Evolutionary conservation across 1,139 yeast species (phyloP).

Genomic region (Debaryomyces fabryi): DNA sequence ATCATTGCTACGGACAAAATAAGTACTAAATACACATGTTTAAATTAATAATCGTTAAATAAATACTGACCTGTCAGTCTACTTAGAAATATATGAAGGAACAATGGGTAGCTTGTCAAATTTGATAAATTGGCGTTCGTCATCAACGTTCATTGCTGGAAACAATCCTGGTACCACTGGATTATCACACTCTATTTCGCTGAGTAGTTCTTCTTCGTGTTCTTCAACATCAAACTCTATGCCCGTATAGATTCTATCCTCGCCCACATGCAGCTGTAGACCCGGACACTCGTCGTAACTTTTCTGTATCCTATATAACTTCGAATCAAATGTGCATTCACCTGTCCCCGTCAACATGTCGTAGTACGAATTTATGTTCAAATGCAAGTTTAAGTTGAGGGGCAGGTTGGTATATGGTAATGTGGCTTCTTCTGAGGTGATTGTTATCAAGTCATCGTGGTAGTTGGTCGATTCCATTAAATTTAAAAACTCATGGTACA

Average conservation of each 20-base stretch:
- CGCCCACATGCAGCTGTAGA: not conserved
- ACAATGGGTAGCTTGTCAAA: constrained; percentile 34
- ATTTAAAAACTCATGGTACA: constrained; percentile 35
- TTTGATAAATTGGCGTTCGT: constrained; percentile 26
- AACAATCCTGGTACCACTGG: constrained; percentile 40
- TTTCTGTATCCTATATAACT: not conserved
- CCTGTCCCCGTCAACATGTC: constrained; percentile 11
- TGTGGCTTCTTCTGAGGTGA: constrained; percentile 10
- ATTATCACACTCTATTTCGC: constrained; percentile 13
- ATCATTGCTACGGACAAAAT: not conserved
- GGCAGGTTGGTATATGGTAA: not conserved
- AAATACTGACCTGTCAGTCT: constrained; percentile 11
- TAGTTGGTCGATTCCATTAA: constrained; percentile 31
- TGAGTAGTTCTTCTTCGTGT: not conserved
- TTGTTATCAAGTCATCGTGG: constrained; percentile 20
- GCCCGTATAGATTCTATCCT: not conserved
- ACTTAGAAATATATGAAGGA: constrained; percentile 26
- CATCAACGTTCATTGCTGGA: constrained; percentile 36
- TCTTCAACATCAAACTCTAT: not conserved
- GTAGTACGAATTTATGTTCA: constrained; percentile 15
- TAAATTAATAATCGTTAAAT: constrained; percentile 1
- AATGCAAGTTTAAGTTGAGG: constrained; percentile 14
- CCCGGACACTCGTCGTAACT: not conserved
- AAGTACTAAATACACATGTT: not conserved
- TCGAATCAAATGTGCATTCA: not conserved